These are phyloP conservation scores for Cyclotella atomus DNA, from an alignment of 108 stramenopile species.

Conservation along the genomic window DNA sequence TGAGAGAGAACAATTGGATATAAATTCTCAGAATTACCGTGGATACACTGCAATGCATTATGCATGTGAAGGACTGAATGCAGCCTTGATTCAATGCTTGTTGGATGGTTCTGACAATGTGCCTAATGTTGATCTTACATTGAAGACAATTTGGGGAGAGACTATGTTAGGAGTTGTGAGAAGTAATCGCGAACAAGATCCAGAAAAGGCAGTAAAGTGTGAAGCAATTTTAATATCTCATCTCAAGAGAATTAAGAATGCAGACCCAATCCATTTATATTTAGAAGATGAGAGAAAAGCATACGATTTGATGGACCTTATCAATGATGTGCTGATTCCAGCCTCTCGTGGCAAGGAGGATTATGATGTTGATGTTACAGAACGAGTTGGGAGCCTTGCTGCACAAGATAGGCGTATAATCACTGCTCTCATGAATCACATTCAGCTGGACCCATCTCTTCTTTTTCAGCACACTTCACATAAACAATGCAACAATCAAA, in stretches of 20 bases:
- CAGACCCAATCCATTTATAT: slow-evolving; percentile 20
- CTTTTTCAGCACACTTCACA: slow-evolving; percentile 18
- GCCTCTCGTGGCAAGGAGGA: slow-evolving; percentile 30
- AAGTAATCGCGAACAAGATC: slow-evolving; percentile 13
- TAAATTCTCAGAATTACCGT: slow-evolving; percentile 42
- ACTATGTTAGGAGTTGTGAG: slow-evolving; percentile 31
- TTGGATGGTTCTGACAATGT: slow-evolving; percentile 29
- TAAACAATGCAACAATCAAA: slow-evolving; percentile 1
- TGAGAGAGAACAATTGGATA: slow-evolving; percentile 3
- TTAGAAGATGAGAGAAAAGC: slow-evolving; percentile 45
- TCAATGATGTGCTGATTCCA: slow-evolving; percentile 36
- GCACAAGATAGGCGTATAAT: slow-evolving; percentile 41
- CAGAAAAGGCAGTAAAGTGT: slow-evolving; percentile 28
- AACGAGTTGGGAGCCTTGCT: slow-evolving; percentile 7
- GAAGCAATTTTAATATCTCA: slow-evolving; percentile 30
- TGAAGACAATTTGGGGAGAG: slow-evolving; percentile 47
- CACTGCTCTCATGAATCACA: slow-evolving; percentile 29
- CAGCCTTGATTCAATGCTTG: slow-evolving; percentile 30
- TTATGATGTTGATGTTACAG: background rate
- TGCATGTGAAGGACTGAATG: slow-evolving; percentile 47
- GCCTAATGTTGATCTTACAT: slow-evolving; percentile 32
- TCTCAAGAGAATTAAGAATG: slow-evolving; percentile 16
- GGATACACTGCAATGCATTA: slow-evolving; percentile 52
- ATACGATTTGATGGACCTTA: slow-evolving; percentile 35
- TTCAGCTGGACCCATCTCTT: slow-evolving; percentile 26